Evolutionary conservation across 495 filamentous ascomycete species (phyloP), one percentile per base, ranked within the genome.

Genomic region (Penicillium alfredii): DNA sequence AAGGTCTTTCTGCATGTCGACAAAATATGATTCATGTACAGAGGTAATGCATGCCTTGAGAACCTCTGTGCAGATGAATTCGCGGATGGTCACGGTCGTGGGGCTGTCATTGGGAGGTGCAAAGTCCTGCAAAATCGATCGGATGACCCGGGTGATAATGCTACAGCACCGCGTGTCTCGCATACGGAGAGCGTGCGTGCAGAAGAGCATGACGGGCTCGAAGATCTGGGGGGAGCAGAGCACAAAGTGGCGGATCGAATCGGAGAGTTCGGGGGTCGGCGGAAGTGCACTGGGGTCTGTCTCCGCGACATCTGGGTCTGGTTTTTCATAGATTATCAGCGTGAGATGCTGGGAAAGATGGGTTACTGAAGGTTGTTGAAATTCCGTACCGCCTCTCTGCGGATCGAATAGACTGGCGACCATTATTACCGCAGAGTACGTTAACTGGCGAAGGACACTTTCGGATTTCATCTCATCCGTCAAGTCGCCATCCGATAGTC

Each of bases 391-490:
- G 43, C 63, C 68, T 58, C 68, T 71, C 37, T 78, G 71, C 8
- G 85, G 84, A 54, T 95, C 89, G 7, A 96, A 71, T 35, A 97
- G 73, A 38, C 82, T 82, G 15, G 88, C 82, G 27, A 94, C 84
- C 72, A 96, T 83, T 41, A 89, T 80, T 8, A 94, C 86, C 5
- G 90, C 85, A 22, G 87, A 84, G 55, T 89, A 87, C 1, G 92
- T 95, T 30, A 97, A 69, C 40, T 94, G 86, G n/a, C 92, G 78
- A 20, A 99, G 69, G 16, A 97, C 92, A 58, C 90, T 96, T 55
- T 99, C 92, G 12, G 86, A 81, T 61, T 94, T 94, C 92, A 99
- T 99, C 66, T 99, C 93, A 45, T 94, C 84, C 1, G 84, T 82
- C 22, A 99, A 67, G 49, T 82, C 72, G 30, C 74, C 77, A 27